Base-by-base conservation (phyloP, 1,139 yeast genomes). In the Candida labiduridarum region DNA sequence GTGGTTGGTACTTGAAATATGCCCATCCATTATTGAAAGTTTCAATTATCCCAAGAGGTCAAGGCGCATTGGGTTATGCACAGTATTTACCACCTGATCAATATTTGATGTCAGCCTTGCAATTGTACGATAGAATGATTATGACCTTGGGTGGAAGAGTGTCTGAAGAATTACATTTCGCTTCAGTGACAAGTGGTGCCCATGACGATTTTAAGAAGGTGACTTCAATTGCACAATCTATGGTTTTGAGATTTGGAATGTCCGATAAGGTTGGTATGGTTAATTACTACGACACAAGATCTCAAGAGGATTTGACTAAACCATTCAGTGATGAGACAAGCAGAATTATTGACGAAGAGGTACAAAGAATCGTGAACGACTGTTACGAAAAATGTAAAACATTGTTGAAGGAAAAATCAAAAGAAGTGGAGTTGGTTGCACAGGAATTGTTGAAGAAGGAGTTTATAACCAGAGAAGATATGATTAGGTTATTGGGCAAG, bases 141-240 rank as follows among this genome's bases (percentile, higher is more conserved):
- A 94, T 94, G 97, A 90, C 98, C 0, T 78, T 94, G 48, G 99
- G 98, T 46, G 99, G 99, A 5, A 82, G 99, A 61, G 97, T 94
- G 2, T 86, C 96, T 42, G 99, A 94, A 69, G 98, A 94, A 70
- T 70, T 94, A 44, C 91, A 92, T 67, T 94, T 94, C 66, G 80
- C 82, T 41, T 83, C 92, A 4, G 97, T 94, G 16, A 92, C 98
- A 3, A 85, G 96, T 50, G 99, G 99, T 56, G 99, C 96, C 0
- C 85, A 90, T 48, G 97, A 94, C 65, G 99, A 94, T 67, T 94
- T 94, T 76, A 90, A 91, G 66, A 92, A 94, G 68, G 96, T 94
- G n/a, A 94, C 98, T 1, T 83, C 83, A 56, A 89, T 94, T 82
- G 99, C 99, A 5, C 87, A 86, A 53, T 83, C 89, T 22, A 94